A percentile compares a stretch with the other conserved stretches of the same genome.
Conservation (phyloP, 2,329 filamentous ascomycete genomes). For the Ophiocordyceps unilateralis region DNA sequence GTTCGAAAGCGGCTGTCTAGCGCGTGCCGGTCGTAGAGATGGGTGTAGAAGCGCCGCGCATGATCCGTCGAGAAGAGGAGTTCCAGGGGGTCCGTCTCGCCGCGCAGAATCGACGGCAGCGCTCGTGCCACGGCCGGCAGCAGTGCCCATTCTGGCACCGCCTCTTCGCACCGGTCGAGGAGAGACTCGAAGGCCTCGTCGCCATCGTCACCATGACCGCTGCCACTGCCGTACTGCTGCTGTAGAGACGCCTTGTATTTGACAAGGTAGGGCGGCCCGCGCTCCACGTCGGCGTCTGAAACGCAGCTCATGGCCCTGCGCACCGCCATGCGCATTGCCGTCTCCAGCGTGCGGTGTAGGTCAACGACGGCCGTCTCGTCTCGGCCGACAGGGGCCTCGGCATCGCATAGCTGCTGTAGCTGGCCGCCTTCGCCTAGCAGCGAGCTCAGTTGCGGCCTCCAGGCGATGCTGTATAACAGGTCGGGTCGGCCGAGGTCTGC, state of each 20-base stretch:
- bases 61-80: not conserved
- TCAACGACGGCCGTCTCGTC: not conserved
- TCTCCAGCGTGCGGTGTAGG: not conserved
- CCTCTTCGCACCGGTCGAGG: not conserved
- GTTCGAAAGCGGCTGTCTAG: not conserved
- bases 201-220: not conserved
- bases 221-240: not conserved
- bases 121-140: not conserved
- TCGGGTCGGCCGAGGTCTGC: not conserved
- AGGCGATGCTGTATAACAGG: not conserved
- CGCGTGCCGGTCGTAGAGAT: not conserved
- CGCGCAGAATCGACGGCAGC: not conserved
- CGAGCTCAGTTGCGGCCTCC: not conserved
- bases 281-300: not conserved
- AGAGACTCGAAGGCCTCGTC: not conserved
- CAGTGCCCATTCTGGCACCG: not conserved
- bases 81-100: not conserved
- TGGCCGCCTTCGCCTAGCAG: not conserved
- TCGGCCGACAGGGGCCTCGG: not conserved
- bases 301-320: not conserved
- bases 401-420: not conserved
- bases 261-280: not conserved
- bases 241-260: not conserved
- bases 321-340: not conserved
- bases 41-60: not conserved